These are phyloP conservation scores for Termitomyces sp. DNA, from an alignment of 768 basidiomycete species.

Conservation along the genomic window DNA sequence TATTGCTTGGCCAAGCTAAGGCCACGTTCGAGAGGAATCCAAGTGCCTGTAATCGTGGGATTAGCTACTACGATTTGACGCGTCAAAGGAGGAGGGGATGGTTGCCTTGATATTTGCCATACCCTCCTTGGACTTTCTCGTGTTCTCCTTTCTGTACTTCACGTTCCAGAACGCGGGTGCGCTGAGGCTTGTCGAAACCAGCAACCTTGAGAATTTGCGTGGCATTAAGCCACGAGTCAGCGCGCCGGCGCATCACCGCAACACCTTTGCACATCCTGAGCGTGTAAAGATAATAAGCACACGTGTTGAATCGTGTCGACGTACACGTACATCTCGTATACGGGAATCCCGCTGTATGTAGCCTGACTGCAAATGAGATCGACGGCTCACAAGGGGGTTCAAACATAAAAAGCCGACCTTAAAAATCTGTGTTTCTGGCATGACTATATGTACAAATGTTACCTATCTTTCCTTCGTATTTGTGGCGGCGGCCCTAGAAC, in stretches of 20 bases:
- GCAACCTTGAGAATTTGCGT: conserved; percentile 99
- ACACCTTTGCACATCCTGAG: conserved; percentile 91
- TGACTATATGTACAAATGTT: conserved; percentile 21
- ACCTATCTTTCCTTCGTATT: neutral
- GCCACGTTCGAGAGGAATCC: conserved; percentile 95
- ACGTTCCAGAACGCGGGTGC: conserved; percentile 94
- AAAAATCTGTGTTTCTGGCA: conserved; percentile 88
- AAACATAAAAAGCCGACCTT: conserved; percentile 49
- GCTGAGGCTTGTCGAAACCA: conserved; percentile 97
- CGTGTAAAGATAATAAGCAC: conserved; percentile 35
- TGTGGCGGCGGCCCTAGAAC: neutral
- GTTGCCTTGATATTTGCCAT: conserved; percentile 96
- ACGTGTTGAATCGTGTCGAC: conserved; percentile 33
- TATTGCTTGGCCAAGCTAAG: conserved; percentile 86
- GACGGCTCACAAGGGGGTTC: conserved; percentile 14
- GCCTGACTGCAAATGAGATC: conserved; percentile 49
- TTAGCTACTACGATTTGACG: conserved; percentile 10
- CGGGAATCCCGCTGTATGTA: conserved; percentile 90
- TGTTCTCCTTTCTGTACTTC: conserved; percentile 99
- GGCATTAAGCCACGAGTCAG: conserved; percentile 98
- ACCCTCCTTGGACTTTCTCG: conserved; percentile 99
- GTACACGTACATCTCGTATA: conserved; percentile 79
- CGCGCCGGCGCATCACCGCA: conserved; percentile 95
- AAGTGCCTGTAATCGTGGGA: conserved; percentile 65
- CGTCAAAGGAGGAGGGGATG: conserved; percentile 9